These are phyloP conservation scores for Eucalyptus tenuipes DNA, from an alignment of 345 rosid genomes.

Conservation along the genomic window DNA sequence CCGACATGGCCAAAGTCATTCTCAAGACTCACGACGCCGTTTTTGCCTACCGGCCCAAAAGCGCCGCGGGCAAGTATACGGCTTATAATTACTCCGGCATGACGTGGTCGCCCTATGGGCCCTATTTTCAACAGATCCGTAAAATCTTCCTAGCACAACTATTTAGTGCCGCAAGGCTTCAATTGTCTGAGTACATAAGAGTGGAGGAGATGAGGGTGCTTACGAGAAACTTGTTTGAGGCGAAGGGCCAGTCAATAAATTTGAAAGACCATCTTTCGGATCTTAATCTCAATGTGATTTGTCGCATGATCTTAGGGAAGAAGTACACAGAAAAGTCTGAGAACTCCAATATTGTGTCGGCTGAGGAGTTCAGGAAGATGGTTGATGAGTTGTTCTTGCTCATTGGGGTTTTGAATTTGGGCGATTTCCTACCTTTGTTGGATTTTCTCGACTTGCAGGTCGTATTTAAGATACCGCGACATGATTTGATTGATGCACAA, in stretches of 20 bases:
- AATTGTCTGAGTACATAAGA: slow-evolving; percentile 33
- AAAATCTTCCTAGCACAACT: slow-evolving; percentile 34
- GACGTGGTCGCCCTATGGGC: slow-evolving; percentile 40
- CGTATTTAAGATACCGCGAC: background rate
- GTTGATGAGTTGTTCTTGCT: slow-evolving; percentile 25
- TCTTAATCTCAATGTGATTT: slow-evolving; percentile 12
- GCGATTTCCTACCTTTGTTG: slow-evolving; percentile 4
- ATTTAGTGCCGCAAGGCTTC: slow-evolving; percentile 31
- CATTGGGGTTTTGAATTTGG: background rate
- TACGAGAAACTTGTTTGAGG: background rate
- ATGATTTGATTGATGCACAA: background rate
- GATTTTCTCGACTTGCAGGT: background rate
- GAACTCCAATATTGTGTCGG: slow-evolving; percentile 3
- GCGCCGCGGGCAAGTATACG: slow-evolving; percentile 43
- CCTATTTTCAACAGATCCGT: slow-evolving; percentile 42
- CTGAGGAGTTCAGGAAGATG: slow-evolving; percentile 39
- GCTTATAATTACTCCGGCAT: slow-evolving; percentile 36
- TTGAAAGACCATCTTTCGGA: background rate
- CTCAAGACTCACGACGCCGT: slow-evolving; percentile 30
- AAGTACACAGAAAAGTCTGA: slow-evolving; percentile 15
- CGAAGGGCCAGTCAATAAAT: background rate
- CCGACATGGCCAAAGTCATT: slow-evolving; percentile 25
- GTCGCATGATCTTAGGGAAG: slow-evolving; percentile 45
- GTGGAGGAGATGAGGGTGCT: slow-evolving; percentile 22
- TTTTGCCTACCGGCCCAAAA: slow-evolving; percentile 29